Conservation (phyloP, 176 grass and related monocot species). For the Avena eriantha region DNA sequence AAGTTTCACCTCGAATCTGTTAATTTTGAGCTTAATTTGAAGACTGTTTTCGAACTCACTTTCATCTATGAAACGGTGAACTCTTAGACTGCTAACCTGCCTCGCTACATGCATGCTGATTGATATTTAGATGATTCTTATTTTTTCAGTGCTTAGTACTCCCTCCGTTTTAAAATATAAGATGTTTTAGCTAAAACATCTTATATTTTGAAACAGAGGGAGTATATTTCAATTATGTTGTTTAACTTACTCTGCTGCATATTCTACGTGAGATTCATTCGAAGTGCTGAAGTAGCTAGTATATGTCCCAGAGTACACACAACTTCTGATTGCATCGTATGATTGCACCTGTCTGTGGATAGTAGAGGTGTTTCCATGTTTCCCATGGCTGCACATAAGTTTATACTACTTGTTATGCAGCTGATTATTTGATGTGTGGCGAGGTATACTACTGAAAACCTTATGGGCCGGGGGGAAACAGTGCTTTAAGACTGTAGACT, state of each 20-base stretch:
- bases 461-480: too few species aligned
- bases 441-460: too few species aligned
- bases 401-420: not conserved
- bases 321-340: not conserved
- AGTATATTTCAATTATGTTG: not conserved
- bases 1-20: not conserved
- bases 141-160: not conserved
- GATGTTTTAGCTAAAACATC: too few species aligned
- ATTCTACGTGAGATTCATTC: not conserved
- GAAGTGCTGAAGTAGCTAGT: not conserved
- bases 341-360: not conserved
- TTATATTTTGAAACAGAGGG: too few species aligned
- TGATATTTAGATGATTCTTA: not conserved
- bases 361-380: not conserved
- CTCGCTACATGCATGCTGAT: not conserved
- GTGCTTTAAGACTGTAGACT: too few species aligned
- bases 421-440: not conserved
- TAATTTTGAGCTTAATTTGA: slow-evolving; percentile 2
- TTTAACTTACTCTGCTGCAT: not conserved
- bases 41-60: not conserved
- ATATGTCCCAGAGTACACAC: not conserved
- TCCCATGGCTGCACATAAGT: not conserved
- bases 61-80: not conserved
- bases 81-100: not conserved
- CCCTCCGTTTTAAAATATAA: too few species aligned